Evolutionary conservation across 345 rosid species (phyloP).

Genomic region (Cardamine chenopodiifolia): DNA sequence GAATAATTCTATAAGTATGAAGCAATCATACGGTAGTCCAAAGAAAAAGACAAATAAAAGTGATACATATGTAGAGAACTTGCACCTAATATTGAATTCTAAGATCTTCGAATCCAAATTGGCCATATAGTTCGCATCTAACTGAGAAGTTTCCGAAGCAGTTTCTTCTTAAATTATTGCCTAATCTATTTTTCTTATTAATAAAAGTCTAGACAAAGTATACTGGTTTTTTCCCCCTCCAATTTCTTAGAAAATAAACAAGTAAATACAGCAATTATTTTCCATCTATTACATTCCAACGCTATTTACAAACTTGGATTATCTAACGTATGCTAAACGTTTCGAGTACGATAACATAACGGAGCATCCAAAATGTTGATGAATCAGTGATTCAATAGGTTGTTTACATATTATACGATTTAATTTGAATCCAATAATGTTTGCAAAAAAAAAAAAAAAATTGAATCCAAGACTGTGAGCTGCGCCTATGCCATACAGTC

Average conservation of each 20-base stretch:
- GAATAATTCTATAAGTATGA: not conserved
- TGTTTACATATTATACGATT: not conserved
- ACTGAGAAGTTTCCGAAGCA: conserved; percentile 35
- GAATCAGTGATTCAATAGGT: not conserved
- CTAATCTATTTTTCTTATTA: not conserved
- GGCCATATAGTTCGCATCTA: conserved; percentile 25
- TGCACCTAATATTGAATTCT: conserved; percentile 11
- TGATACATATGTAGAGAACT: not conserved
- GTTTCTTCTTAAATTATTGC: conserved; percentile 19
- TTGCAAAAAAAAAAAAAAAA: no score
- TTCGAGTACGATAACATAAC: not conserved
- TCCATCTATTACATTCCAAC: no score
- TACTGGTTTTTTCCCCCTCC: not conserved
- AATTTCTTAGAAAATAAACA: not conserved
- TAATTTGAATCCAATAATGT: no score
- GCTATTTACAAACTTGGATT: not conserved
- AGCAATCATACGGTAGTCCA: conserved; percentile 19
- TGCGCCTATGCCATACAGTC: not conserved
- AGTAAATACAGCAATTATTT: not conserved
- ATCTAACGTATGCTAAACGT: not conserved
- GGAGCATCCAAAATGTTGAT: not conserved
- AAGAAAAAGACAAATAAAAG: not conserved
- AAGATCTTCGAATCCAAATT: conserved; percentile 30
- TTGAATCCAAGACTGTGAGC: not conserved
- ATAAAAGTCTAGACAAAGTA: not conserved